A percentile compares a stretch with the other conserved stretches of the same genome.
Conservation (phyloP, 2,329 filamentous ascomycete species). For the Ophiostoma quercus region DNA sequence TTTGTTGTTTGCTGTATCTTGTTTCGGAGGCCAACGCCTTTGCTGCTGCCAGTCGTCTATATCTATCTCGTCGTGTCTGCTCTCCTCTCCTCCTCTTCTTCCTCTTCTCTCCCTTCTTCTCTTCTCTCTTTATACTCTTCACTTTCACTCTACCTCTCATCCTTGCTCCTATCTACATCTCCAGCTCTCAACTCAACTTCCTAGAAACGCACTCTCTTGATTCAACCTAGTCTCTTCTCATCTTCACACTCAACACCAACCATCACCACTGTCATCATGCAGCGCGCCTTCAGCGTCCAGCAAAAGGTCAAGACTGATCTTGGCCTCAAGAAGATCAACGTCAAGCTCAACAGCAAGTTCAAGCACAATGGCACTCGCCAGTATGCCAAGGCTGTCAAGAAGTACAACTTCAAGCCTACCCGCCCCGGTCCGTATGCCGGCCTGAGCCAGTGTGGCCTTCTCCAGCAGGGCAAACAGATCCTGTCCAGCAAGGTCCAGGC, state of each 20-base stretch:
- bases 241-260: neutral
- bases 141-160: neutral
- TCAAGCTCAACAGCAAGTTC: slow-evolving; percentile 56
- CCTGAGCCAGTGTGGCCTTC: slow-evolving; percentile 45
- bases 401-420: slow-evolving; percentile 40
- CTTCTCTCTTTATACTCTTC: neutral
- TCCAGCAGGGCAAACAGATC: slow-evolving; percentile 11
- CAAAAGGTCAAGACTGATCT: slow-evolving; percentile 35
- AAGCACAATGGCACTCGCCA: slow-evolving; percentile 55
- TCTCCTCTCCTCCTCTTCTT: neutral
- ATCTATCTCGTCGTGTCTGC: neutral
- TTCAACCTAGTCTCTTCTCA: neutral
- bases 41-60: neutral
- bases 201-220: neutral
- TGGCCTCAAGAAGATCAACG: slow-evolving; percentile 43
- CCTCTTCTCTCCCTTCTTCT: neutral
- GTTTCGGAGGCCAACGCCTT: neutral
- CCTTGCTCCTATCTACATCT: neutral
- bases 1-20: neutral
- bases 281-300: slow-evolving; percentile 35
- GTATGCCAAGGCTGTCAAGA: slow-evolving; percentile 56
- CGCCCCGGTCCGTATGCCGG: slow-evolving; percentile 54
- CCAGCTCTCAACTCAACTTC: neutral
- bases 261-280: slow-evolving; percentile 31
- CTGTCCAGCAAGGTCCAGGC: neutral